A percentile compares a stretch with the other conserved stretches of the same genome.
Conservation (phyloP, 164 flowering plant species). For the Magnolia officinalis region DNA sequence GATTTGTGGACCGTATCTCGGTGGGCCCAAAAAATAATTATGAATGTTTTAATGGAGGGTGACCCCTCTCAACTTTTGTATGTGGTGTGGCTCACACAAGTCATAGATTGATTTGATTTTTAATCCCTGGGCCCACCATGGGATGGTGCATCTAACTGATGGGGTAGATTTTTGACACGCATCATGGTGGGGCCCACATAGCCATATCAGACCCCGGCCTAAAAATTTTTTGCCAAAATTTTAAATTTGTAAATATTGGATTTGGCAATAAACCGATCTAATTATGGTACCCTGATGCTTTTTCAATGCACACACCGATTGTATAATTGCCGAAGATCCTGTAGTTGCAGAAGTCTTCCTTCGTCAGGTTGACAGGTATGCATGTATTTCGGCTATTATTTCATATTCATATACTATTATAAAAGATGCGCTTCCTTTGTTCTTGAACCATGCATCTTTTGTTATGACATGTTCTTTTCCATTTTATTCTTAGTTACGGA, state of each 20-base stretch:
- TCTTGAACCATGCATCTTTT: not conserved
- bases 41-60: too few species aligned
- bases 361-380: constrained; percentile 81
- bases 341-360: constrained; percentile 73
- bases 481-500: not conserved
- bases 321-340: constrained; percentile 71
- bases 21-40: too few species aligned
- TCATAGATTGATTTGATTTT: too few species aligned
- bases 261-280: not conserved
- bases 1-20: too few species aligned
- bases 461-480: not conserved
- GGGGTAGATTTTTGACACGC: too few species aligned
- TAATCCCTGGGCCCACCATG: too few species aligned
- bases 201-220: too few species aligned
- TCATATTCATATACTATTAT: not conserved
- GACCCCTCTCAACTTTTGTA: too few species aligned
- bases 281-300: not conserved
- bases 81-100: too few species aligned
- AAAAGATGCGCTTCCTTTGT: not conserved
- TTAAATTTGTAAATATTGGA: not conserved
- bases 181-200: too few species aligned
- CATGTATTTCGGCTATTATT: not conserved
- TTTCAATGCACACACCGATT: constrained; percentile 93
- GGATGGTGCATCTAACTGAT: too few species aligned
- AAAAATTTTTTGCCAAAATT: too few species aligned